Evolutionary conservation across 2,329 filamentous ascomycete genomes (phyloP).

Genomic region (Helminthosporium solani): DNA sequence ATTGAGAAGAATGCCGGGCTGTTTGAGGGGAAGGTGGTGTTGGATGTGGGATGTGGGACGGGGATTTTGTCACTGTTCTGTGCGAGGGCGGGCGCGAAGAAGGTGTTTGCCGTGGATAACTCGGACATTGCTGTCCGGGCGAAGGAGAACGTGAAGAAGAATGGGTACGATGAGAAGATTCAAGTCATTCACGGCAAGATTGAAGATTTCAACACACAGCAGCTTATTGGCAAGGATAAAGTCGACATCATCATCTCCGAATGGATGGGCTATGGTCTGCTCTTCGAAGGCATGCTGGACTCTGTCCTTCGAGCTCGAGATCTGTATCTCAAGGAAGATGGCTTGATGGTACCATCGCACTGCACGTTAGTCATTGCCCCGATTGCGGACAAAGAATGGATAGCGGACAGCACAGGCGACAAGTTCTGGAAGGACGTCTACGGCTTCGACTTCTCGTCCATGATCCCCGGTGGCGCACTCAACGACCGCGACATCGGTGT

Average conservation of each 20-base stretch:
- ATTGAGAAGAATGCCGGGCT: constrained; percentile 88
- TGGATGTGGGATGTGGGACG: constrained; percentile 83
- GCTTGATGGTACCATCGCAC: constrained; percentile 84
- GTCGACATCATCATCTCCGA: constrained; percentile 96
- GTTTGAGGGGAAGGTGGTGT: constrained; percentile 80
- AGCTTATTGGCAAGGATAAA: constrained; percentile 47
- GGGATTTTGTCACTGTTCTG: constrained; percentile 95
- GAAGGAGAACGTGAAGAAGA: constrained; percentile 78
- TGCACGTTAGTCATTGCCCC: constrained; percentile 81
- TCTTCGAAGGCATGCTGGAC: constrained; percentile 95
- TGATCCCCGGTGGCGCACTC: constrained; percentile 79
- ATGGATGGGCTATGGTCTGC: constrained; percentile 95
- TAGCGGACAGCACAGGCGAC: constrained; percentile 68
- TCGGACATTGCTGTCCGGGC: constrained; percentile 87
- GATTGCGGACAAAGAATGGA: constrained; percentile 72
- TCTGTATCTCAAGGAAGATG: constrained; percentile 75
- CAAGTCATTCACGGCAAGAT: constrained; percentile 82
- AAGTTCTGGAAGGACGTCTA: constrained; percentile 89
- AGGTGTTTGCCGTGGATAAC: constrained; percentile 89
- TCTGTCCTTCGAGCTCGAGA: constrained; percentile 88
- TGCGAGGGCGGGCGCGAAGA: constrained; percentile 80
- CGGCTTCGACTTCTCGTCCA: constrained; percentile 89
- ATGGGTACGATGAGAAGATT: constrained; percentile 71
- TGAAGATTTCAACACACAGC: constrained; percentile 76
- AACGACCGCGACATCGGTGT: constrained; percentile 55